Percentiles rank a stretch among this genome's conserved stretches.
Conservation (phyloP, 1,284 basidiomycete species). For the Cryptococcus maquisensis region DNA sequence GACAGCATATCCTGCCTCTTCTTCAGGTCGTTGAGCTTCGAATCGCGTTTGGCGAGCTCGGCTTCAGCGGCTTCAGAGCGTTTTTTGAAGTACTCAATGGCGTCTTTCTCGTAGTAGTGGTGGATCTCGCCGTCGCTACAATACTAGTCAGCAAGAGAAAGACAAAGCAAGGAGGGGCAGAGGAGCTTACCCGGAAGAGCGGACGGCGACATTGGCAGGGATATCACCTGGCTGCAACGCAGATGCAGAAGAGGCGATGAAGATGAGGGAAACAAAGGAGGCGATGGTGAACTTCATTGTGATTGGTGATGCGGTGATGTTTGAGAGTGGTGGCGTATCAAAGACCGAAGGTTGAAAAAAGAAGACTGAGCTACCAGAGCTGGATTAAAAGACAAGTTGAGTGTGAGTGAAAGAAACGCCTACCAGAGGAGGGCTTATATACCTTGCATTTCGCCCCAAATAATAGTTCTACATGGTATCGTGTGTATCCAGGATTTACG, state of each 20-base stretch:
- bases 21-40: not conserved
- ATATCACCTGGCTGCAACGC: slow-evolving; percentile 13
- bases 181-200: slow-evolving; percentile 8
- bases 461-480: too few species aligned
- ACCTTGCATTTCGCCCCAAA: too few species aligned
- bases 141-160: not conserved
- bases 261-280: slow-evolving; percentile 1
- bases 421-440: too few species aligned
- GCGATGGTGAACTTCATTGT: slow-evolving; percentile 8
- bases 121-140: slow-evolving; percentile 3
- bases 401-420: too few species aligned
- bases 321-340: not conserved
- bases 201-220: slow-evolving; percentile 15
- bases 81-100: slow-evolving; percentile 10
- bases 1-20: slow-evolving; percentile 5
- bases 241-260: slow-evolving; percentile 2
- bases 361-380: not conserved
- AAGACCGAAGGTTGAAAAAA: not conserved
- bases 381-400: not conserved
- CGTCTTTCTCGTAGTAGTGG: slow-evolving; percentile 15
- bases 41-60: slow-evolving; percentile 1
- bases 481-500: too few species aligned
- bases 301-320: not conserved
- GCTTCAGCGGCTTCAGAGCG: slow-evolving; percentile 2
- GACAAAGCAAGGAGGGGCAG: not conserved